Base-by-base conservation (phyloP, 2,329 filamentous ascomycete genomes). In the Cyanodermella asteris region DNA sequence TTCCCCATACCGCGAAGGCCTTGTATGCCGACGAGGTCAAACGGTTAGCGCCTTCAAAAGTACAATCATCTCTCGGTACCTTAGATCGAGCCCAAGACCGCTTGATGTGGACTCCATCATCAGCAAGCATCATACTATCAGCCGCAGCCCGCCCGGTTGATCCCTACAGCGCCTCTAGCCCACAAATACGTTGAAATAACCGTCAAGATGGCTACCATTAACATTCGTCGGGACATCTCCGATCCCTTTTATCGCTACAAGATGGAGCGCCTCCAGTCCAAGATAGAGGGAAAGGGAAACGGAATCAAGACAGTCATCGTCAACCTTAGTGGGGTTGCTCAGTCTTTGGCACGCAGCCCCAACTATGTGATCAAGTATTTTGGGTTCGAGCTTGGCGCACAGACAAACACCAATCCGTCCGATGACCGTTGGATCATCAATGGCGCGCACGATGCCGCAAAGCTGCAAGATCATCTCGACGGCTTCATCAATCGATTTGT, bases 381-480 rank as follows among this genome's bases (percentile, higher is more conserved):
- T 46, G 87, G 87, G 42, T 94, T 97, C 51, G 87, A 97, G 58
- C 72, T 97, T 30, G 87, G 87, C 49, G 87, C 87, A 41, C 87
- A 94, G 61, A 93, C 87, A 60, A 94, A 93, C 59, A 82, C 81
- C 41, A 87, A 93, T 49, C 84, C 87, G 37, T 72, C 80, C 43
- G 84, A 94, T 50, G 87, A 97, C 50, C 87, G 87, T 49, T 97
- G 87, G 84, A 97, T 97, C 58, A 94, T 97, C 67, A 97, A 97
- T 57, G 87, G 87, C 48, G 80, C 84, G 38, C 87, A 97, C 49
- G 87, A 97, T 39, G 72, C 84, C 34, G 58, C 63, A 51, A 94
- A 94, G 63, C 74, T 97, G 24, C 87, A 97, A 61, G 87, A 94
- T 49, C 82, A 93, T 42, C 76, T 97, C 24, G 84, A 94, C 50